phyloP scores from a whole-genome alignment of 2,329 filamentous ascomycete genomes.

The Alternaria consortialis region DNA sequence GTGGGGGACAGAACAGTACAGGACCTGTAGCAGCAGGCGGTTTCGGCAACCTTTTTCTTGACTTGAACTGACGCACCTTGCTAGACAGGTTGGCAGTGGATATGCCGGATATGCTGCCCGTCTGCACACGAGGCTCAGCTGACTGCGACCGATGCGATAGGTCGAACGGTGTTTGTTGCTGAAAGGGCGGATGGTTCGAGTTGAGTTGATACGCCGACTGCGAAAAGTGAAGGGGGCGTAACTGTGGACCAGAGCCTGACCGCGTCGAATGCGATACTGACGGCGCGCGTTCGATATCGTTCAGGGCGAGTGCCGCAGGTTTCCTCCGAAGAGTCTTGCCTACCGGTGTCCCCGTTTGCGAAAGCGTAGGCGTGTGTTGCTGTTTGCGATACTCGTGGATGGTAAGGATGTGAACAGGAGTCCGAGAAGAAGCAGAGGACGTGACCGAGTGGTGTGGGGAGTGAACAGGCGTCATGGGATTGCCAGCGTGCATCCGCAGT shows the following conservation, averaged over 20 bases:
- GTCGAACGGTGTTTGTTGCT: constrained; percentile 28
- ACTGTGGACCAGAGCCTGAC: constrained; percentile 22
- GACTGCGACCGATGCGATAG: constrained; percentile 40
- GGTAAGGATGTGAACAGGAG: constrained; percentile 47
- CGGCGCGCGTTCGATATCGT: constrained; percentile 41
- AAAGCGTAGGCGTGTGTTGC: constrained; percentile 43
- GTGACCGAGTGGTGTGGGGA: constrained; percentile 49
- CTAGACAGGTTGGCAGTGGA: constrained; percentile 20
- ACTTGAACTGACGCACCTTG: constrained; percentile 44
- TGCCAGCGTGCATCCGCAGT: constrained; percentile 25
- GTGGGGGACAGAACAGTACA: constrained; percentile 15
- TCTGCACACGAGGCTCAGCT: constrained; percentile 34
- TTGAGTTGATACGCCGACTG: constrained; percentile 41
- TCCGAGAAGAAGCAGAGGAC: constrained; percentile 44
- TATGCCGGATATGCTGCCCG: constrained; percentile 27
- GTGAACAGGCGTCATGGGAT: constrained; percentile 47
- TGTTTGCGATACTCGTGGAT: constrained; percentile 53
- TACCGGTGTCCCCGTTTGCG: constrained; percentile 37
- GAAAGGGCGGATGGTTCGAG: constrained; percentile 26
- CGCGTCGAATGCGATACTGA: constrained; percentile 22
- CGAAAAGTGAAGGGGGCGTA: constrained; percentile 39
- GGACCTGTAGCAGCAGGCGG: constrained; percentile 30
- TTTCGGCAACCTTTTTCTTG: constrained; percentile 49
- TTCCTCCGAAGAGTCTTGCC: constrained; percentile 50
- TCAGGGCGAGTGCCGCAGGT: constrained; percentile 46